A percentile compares a stretch with the other conserved stretches of the same genome.
These are phyloP conservation scores for Ulvella scutata DNA, from an alignment of 139 green algal genomes.

Conservation along the genomic window DNA sequence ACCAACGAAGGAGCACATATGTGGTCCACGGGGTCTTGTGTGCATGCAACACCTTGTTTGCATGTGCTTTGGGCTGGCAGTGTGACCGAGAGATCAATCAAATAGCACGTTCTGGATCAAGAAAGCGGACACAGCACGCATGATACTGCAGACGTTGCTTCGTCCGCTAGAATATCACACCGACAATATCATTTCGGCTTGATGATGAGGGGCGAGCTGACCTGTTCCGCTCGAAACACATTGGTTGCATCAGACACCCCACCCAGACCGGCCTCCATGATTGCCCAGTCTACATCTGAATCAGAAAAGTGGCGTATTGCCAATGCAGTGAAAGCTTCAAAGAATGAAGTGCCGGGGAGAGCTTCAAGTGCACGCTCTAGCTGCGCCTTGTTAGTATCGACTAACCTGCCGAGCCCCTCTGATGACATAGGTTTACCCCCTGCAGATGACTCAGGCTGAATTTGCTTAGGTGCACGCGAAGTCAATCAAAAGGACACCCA, in stretches of 20 bases:
- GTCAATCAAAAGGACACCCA: no score
- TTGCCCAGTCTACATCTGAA: slow-evolving; percentile 42
- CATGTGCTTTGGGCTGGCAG: no score
- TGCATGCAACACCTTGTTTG: no score
- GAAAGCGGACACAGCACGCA: no score
- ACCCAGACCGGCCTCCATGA: slow-evolving; percentile 72
- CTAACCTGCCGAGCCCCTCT: background rate
- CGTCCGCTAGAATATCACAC: no score
- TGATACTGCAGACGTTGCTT: no score
- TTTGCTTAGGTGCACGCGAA: background rate
- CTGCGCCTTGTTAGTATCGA: background rate
- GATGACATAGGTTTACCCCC: background rate
- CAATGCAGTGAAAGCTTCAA: slow-evolving; percentile 71
- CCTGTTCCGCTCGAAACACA: slow-evolving; percentile 28
- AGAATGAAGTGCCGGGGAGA: slow-evolving; percentile 23
- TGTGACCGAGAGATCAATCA: no score
- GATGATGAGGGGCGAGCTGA: slow-evolving; percentile 31
- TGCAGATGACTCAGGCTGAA: background rate
- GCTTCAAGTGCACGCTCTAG: background rate
- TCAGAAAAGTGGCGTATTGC: slow-evolving; percentile 54
- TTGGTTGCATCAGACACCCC: slow-evolving; percentile 72
- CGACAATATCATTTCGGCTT: no score
- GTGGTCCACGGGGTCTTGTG: background rate
- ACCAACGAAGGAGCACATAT: background rate
- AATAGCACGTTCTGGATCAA: no score